Conservation (phyloP, 352 stramenopile genomes). For the Pythium grandisporangium region DNA sequence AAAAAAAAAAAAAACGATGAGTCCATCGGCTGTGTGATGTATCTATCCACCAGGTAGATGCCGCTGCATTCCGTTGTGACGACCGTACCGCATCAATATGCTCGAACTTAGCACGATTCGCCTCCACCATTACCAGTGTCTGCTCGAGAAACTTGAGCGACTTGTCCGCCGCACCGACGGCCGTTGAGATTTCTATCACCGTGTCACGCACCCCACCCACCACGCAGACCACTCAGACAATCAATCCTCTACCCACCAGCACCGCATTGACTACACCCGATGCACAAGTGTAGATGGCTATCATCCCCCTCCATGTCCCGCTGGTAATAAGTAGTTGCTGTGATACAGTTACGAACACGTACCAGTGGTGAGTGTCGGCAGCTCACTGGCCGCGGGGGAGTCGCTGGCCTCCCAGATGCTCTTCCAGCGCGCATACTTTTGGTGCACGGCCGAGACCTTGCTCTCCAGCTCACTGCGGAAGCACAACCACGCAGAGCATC, state of each 20-base stretch:
- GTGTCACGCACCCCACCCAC: too few species aligned
- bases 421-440: conserved; percentile 65
- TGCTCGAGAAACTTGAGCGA: conserved; percentile 78
- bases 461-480: conserved; percentile 50
- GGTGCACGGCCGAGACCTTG: conserved; percentile 65
- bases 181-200: conserved; percentile 42
- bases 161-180: conserved; percentile 48
- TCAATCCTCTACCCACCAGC: too few species aligned
- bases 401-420: conserved; percentile 32
- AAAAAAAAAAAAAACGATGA: too few species aligned
- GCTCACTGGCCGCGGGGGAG: conserved; percentile 30
- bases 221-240: too few species aligned
- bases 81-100: conserved; percentile 70
- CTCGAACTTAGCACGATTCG: conserved; percentile 70
- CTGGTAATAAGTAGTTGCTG: too few species aligned
- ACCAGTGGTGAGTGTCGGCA: conserved; percentile 49
- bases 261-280: background rate
- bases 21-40: too few species aligned
- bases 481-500: too few species aligned
- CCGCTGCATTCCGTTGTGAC: too few species aligned
- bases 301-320: too few species aligned
- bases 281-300: background rate
- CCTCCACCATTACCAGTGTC: conserved; percentile 75
- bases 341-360: too few species aligned
- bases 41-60: too few species aligned